Base-by-base conservation (phyloP, 2,329 filamentous ascomycete genomes). In the Hymenoscyphus occultus region DNA sequence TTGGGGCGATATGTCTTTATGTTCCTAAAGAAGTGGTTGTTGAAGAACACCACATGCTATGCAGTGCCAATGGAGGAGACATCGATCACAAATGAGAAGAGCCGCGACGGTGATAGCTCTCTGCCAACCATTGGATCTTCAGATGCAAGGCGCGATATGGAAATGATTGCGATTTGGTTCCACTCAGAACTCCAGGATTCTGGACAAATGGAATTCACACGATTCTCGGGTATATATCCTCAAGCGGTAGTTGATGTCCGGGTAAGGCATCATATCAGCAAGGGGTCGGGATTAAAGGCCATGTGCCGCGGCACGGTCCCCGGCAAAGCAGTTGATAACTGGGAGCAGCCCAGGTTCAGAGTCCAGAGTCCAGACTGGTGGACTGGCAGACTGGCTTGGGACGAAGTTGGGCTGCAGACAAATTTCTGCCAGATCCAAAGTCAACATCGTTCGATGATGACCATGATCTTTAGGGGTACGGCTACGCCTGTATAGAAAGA, bases 61-160 rank as follows among this genome's bases (percentile, higher is more conserved):
- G 31, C 32, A 16, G 56, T 32, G 32, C 28, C 19, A 58, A 32
- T 39, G 56, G 56, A 39, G 56, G 19, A 22, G 56, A 31, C 10
- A 39, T 58, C 56, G 56, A 58, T 39, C 56, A 39, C 56, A 35
- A 58, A 16, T n/a, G 31, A 58, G n/a, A 39, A 58, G n/a, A 39
- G 56, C 45, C n/a, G 45, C 45, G 45, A 51, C 45, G 45, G n/a
- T 22, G 19, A 28, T 22, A 22, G 45, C 35, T 35, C 5, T 6
- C 35, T 35, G 35, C 5, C 35, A 35, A 35, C 45, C 45, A 51
- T 51, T 19, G 19, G 45, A 51, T 51, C 45, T 51, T 13, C 45
- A 51, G 22, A 51, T 51, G 45, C 45, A 51, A 51, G 45, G 45
- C n/a, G n/a, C n/a, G 45, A 51, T 22, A n/a, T 51, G 45, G 9